These are phyloP conservation scores for Penicillium soppii DNA, from an alignment of 495 filamentous ascomycete species.

Conservation along the genomic window DNA sequence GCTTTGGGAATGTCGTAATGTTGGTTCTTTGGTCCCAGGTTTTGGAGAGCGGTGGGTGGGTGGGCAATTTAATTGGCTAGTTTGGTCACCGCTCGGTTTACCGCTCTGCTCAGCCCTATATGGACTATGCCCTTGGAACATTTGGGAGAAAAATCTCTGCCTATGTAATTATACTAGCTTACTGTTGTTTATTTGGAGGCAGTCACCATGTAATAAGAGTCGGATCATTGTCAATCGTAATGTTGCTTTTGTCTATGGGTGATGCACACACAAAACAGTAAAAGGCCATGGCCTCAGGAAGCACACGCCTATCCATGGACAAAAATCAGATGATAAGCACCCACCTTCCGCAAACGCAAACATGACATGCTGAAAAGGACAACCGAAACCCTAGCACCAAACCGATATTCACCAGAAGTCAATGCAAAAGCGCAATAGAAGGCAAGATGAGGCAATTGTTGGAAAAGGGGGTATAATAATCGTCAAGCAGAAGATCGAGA, in stretches of 20 bases:
- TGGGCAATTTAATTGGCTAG: neutral
- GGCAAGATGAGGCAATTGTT: conserved; percentile 1
- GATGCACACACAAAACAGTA: neutral
- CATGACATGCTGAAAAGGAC: neutral
- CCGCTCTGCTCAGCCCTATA: neutral
- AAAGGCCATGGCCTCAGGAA: neutral
- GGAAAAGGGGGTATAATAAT: conserved; percentile 29
- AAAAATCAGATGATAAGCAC: neutral
- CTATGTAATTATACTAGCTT: too few species aligned
- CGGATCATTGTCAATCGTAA: conserved; percentile 10
- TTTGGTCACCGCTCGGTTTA: neutral
- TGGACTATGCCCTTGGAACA: neutral
- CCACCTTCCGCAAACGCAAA: neutral
- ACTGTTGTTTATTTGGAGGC: too few species aligned
- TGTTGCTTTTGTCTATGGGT: conserved; percentile 10
- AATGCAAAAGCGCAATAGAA: conserved; percentile 13
- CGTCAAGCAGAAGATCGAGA: conserved; percentile 24
- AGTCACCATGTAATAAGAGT: too few species aligned
- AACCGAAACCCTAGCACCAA: conserved; percentile 7
- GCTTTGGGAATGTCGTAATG: conserved; percentile 9
- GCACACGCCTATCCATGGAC: neutral
- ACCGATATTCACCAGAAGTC: conserved; percentile 5
- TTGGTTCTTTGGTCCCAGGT: neutral
- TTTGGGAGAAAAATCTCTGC: too few species aligned
- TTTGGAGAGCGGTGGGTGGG: neutral